Percentiles rank a stretch among this genome's conserved stretches.
These are phyloP conservation scores for Hemisphaericaspora nanyangensis DNA, from an alignment of 805 yeast genomes.

Conservation along the genomic window DNA sequence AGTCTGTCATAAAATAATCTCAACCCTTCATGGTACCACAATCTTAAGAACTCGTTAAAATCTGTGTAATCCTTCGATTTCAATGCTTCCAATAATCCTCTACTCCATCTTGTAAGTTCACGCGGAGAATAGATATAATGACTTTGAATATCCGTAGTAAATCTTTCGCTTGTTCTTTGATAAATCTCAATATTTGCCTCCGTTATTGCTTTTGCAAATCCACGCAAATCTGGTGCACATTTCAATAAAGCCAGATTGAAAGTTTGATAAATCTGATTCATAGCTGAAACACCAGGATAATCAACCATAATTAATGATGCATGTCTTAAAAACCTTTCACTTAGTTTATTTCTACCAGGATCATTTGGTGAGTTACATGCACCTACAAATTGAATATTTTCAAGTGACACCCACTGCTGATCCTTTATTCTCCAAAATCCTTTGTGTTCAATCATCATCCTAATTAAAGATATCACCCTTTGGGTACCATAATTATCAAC, in stretches of 20 bases:
- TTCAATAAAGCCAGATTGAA: constrained; percentile 56
- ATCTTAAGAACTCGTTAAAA: constrained; percentile 46
- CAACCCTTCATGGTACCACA: constrained; percentile 81
- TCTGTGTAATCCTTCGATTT: constrained; percentile 29
- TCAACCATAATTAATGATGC: constrained; percentile 67
- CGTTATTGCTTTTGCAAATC: constrained; percentile 50
- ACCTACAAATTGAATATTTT: constrained; percentile 78
- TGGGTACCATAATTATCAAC: constrained; percentile 73
- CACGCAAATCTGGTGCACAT: constrained; percentile 56
- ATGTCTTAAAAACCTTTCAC: constrained; percentile 64
- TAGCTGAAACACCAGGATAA: constrained; percentile 65
- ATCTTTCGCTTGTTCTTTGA: constrained; percentile 34
- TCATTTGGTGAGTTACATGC: constrained; percentile 92
- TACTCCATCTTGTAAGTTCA: constrained; percentile 83
- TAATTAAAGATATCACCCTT: constrained; percentile 60
- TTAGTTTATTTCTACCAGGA: constrained; percentile 61
- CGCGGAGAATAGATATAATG: constrained; percentile 86
- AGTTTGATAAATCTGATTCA: constrained; percentile 62
- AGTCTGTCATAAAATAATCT: constrained; percentile 77
- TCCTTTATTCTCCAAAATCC: constrained; percentile 75
- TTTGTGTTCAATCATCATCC: constrained; percentile 66
- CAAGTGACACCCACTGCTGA: constrained; percentile 61
- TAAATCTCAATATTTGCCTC: constrained; percentile 67
- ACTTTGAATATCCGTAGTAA: constrained; percentile 36
- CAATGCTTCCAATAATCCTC: constrained; percentile 62